Evolutionary conservation across 129 eudicot species (phyloP).

Genomic region (Tagetes patula): DNA sequence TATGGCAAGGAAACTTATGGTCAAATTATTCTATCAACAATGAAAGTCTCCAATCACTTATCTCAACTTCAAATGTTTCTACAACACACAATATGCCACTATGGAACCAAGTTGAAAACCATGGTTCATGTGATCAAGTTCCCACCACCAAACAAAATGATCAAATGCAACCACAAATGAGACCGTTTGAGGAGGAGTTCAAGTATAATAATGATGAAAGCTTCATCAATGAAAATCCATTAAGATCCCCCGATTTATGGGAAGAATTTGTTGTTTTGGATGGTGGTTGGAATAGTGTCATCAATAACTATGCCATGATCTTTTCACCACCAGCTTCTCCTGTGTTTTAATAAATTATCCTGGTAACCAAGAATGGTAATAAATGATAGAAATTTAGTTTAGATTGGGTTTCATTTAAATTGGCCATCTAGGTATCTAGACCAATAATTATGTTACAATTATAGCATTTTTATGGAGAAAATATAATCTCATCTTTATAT

Average conservation of each 20-base stretch:
- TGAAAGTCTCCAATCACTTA: constrained; percentile 31
- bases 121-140: constrained; percentile 2
- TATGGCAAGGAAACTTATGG: constrained; percentile 42
- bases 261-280: constrained; percentile 7
- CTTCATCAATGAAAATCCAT: background rate
- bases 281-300: constrained; percentile 10
- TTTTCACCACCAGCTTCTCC: constrained; percentile 15
- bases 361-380: background rate
- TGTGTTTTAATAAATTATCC: background rate
- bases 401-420: background rate
- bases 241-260: constrained; percentile 1
- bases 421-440: no score
- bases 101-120: background rate
- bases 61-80: background rate
- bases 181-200: constrained; percentile 14
- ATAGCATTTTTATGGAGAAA: no score
- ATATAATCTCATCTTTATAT: no score
- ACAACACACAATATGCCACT: background rate
- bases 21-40: constrained; percentile 12
- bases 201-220: background rate
- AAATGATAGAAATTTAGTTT: background rate
- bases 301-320: constrained; percentile 15
- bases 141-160: background rate
- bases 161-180: constrained; percentile 1
- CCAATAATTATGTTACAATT: no score